Evolutionary conservation across 73 alveolate species (phyloP).

Genomic region (Effrenium voratum): DNA sequence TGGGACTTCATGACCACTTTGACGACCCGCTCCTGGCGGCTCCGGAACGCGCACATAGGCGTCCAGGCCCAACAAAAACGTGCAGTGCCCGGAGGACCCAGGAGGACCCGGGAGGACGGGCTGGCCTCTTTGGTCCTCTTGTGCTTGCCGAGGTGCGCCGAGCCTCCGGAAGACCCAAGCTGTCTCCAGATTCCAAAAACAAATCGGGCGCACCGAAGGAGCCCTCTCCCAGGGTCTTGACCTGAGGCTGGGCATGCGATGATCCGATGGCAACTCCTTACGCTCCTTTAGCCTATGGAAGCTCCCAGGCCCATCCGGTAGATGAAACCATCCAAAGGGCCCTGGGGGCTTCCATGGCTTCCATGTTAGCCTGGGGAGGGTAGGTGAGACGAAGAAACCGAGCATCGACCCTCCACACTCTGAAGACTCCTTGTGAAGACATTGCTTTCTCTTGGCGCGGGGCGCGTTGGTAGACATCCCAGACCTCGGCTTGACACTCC

Average conservation of each 20-base stretch:
- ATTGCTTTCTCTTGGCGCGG: too few species aligned
- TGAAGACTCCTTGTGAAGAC: too few species aligned
- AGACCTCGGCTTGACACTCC: too few species aligned
- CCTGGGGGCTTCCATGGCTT: too few species aligned
- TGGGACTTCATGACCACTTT: conserved; percentile 70
- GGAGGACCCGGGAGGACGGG: not conserved
- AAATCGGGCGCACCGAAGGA: conserved; percentile 24
- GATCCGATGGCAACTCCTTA: too few species aligned
- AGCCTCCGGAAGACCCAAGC: not conserved
- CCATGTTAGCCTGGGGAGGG: too few species aligned
- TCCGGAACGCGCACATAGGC: not conserved
- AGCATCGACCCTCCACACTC: too few species aligned
- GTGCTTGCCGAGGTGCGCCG: conserved; percentile 73
- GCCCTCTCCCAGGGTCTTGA: conserved; percentile 72
- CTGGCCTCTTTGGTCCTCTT: conserved; percentile 77
- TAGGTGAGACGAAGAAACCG: too few species aligned
- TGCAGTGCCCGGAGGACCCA: not conserved
- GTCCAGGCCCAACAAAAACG: not conserved
- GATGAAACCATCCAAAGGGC: too few species aligned
- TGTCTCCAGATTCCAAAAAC: not conserved
- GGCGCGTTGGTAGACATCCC: too few species aligned
- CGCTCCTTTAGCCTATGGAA: too few species aligned
- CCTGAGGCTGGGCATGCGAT: not conserved
- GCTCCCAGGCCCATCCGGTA: too few species aligned
- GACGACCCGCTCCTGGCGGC: conserved; percentile 70